phyloP scores from a whole-genome alignment of 2,329 filamentous ascomycete species.

The Aspergillus thermomutatus region DNA sequence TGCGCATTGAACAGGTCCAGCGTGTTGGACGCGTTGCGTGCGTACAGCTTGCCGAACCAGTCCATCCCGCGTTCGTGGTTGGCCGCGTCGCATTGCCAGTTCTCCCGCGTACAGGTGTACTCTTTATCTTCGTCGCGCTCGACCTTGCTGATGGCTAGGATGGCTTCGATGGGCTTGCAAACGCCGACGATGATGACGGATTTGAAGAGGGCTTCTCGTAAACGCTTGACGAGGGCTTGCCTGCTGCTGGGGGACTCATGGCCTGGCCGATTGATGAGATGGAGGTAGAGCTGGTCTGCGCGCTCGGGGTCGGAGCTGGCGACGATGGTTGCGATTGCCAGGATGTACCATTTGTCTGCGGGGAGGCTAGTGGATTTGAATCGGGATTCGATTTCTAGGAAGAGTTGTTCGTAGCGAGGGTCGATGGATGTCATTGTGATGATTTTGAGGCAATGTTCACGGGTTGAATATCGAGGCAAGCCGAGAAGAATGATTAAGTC shows the following conservation, averaged over 20 bases:
- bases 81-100: conserved; percentile 57
- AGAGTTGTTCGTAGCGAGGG: conserved; percentile 27
- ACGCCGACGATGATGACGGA: conserved; percentile 58
- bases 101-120: conserved; percentile 51
- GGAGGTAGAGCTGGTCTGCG: conserved; percentile 53
- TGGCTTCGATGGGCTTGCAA: conserved; percentile 60
- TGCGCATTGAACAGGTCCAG: conserved; percentile 31
- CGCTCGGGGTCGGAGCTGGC: conserved; percentile 52
- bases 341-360: conserved; percentile 32
- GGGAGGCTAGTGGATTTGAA: conserved; percentile 25
- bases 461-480: not conserved
- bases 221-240: conserved; percentile 34
- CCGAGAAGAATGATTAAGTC: not conserved
- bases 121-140: conserved; percentile 58
- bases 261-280: conserved; percentile 52
- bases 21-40: conserved; percentile 43
- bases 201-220: conserved; percentile 59
- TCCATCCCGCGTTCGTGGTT: conserved; percentile 52
- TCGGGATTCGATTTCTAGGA: conserved; percentile 26
- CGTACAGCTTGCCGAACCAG: conserved; percentile 58
- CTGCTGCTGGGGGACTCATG: conserved; percentile 28
- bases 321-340: conserved; percentile 43
- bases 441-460: not conserved
- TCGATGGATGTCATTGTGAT: conserved; percentile 20
- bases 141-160: conserved; percentile 53